Percentiles rank a stretch among this genome's conserved stretches.
Conservation (phyloP, 192 early-diverging fungal species). For the Coemansia sp. region DNA sequence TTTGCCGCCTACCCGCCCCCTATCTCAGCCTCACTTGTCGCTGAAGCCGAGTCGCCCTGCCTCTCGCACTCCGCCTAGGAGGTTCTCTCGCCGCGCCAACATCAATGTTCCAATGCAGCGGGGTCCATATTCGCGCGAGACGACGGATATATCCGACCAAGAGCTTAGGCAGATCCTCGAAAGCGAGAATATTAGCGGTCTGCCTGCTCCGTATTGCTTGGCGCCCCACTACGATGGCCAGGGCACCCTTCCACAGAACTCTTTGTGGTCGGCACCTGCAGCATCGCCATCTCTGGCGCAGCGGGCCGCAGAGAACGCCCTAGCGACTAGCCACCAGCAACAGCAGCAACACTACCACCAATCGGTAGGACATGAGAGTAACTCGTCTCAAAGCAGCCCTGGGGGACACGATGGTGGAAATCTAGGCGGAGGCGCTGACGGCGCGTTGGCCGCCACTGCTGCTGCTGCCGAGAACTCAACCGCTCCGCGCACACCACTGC, state of each 20-base stretch:
- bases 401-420: conserved; percentile 23
- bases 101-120: conserved; percentile 53
- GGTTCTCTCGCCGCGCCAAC: conserved; percentile 34
- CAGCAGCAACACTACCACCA: conserved; percentile 17
- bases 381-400: conserved; percentile 26
- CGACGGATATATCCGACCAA: conserved; percentile 57
- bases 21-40: conserved; percentile 23
- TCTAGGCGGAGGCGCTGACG: conserved; percentile 14
- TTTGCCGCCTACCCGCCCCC: conserved; percentile 20
- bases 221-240: conserved; percentile 53
- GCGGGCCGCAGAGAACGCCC: conserved; percentile 9
- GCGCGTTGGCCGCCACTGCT: conserved; percentile 6
- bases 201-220: conserved; percentile 49
- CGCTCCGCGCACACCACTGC: conserved; percentile 17
- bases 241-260: conserved; percentile 23
- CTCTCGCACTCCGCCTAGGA: conserved; percentile 34
- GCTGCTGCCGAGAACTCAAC: conserved; percentile 8
- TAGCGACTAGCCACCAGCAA: conserved; percentile 13
- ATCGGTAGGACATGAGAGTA: conserved; percentile 16
- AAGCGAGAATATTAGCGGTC: conserved; percentile 57
- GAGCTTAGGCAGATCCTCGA: conserved; percentile 57
- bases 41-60: conserved; percentile 25
- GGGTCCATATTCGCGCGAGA: conserved; percentile 52
- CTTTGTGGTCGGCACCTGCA: conserved; percentile 24
- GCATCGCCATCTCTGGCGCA: conserved; percentile 11